Evolutionary conservation across 352 stramenopile genomes (phyloP).

Genomic region (Phytophthora tubulina): DNA sequence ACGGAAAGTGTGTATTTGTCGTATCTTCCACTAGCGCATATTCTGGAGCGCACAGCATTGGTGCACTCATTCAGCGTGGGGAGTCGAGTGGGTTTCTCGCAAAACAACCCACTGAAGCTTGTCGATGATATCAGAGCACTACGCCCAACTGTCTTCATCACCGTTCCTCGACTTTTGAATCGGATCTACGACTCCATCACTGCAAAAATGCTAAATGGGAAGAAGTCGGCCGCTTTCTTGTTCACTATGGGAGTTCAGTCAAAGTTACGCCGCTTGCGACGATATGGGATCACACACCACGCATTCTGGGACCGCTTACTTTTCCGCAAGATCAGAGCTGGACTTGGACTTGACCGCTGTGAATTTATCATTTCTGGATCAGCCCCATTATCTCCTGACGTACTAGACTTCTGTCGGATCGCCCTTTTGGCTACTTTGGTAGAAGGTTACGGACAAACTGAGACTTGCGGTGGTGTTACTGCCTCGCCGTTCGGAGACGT

Average conservation of each 20-base stretch:
- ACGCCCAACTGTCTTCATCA: conserved; percentile 92
- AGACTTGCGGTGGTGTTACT: conserved; percentile 92
- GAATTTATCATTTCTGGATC: conserved; percentile 95
- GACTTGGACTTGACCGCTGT: conserved; percentile 88
- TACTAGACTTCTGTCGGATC: conserved; percentile 96
- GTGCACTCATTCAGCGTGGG: conserved; percentile 74
- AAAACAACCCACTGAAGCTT: conserved; percentile 90
- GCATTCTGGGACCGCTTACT: conserved; percentile 95
- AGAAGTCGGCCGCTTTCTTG: conserved; percentile 83
- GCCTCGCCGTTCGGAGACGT: conserved; percentile 53
- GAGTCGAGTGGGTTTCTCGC: conserved; percentile 93
- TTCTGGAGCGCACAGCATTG: conserved; percentile 92
- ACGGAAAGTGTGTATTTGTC: conserved; percentile 92
- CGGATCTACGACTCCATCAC: conserved; percentile 97
- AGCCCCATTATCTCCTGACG: conserved; percentile 92
- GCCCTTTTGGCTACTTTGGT: conserved; percentile 88
- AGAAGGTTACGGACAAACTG: conserved; percentile 97
- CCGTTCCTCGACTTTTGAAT: conserved; percentile 96
- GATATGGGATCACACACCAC: conserved; percentile 59
- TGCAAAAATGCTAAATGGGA: conserved; percentile 58
- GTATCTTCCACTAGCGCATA: conserved; percentile 97
- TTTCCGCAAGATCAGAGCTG: conserved; percentile 94
- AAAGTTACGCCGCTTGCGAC: conserved; percentile 72
- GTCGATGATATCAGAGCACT: conserved; percentile 94
- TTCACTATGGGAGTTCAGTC: conserved; percentile 82